These are phyloP conservation scores for Didymella pomorum DNA, from an alignment of 2,329 filamentous ascomycete species.

Conservation along the genomic window DNA sequence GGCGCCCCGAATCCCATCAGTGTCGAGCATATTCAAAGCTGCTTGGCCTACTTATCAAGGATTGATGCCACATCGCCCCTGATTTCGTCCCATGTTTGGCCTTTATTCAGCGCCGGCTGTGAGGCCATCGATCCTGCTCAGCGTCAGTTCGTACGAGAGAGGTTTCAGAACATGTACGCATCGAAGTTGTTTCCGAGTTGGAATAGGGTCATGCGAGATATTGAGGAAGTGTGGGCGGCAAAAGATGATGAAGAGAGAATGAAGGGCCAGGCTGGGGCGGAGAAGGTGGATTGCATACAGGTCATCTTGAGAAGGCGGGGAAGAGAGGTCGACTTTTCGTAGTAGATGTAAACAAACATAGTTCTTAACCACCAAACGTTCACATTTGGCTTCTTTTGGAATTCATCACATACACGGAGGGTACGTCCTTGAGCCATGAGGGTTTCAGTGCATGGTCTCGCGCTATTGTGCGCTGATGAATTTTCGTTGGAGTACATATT, in stretches of 20 bases:
- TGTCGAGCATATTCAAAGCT: conserved; percentile 38
- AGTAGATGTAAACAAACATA: background rate
- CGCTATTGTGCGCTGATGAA: too few species aligned
- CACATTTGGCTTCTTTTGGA: too few species aligned
- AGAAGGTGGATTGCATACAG: conserved; percentile 44
- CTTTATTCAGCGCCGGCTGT: conserved; percentile 44
- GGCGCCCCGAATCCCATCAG: conserved; percentile 44
- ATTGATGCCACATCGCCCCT: conserved; percentile 34
- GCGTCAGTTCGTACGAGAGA: conserved; percentile 37
- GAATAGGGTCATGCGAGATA: conserved; percentile 38
- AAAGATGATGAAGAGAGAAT: conserved; percentile 38
- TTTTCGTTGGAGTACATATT: too few species aligned
- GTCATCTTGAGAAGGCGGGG: conserved; percentile 38
- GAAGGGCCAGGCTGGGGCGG: conserved; percentile 36
- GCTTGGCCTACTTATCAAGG: conserved; percentile 28
- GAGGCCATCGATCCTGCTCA: conserved; percentile 33
- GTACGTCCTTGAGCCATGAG: too few species aligned
- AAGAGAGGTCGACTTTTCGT: conserved; percentile 34
- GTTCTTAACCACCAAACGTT: too few species aligned
- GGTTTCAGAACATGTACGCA: conserved; percentile 37
- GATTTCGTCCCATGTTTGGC: conserved; percentile 42
- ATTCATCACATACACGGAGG: too few species aligned
- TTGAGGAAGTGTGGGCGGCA: conserved; percentile 41
- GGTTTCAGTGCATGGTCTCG: too few species aligned
- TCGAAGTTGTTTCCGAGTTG: conserved; percentile 37